These are phyloP conservation scores for Sphagnum fallax DNA, from an alignment of 228 moss, liverwort and hornwort species.

Conservation along the genomic window DNA sequence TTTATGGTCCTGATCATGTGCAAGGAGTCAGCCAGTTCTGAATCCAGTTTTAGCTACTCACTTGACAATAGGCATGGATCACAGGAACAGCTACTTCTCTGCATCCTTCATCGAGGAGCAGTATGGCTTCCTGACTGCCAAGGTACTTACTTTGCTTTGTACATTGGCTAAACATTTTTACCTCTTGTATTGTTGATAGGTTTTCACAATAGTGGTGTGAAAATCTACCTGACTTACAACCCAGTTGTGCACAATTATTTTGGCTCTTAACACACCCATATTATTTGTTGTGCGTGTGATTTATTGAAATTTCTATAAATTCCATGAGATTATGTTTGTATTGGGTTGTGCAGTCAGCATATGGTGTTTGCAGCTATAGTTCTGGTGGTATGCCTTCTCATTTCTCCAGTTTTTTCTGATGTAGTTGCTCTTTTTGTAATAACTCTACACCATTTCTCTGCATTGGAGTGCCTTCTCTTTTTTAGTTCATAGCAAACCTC, in stretches of 20 bases:
- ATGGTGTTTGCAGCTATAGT: slow-evolving; percentile 48
- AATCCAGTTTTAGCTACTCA: not conserved
- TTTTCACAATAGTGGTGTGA: too few species aligned
- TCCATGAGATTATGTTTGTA: slow-evolving; percentile 2
- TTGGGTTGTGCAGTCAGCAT: slow-evolving; percentile 40
- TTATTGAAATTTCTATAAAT: not conserved
- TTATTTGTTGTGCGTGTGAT: not conserved
- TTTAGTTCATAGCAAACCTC: not conserved
- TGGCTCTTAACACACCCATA: not conserved
- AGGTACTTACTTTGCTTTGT: slow-evolving; percentile 13
- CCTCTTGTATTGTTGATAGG: too few species aligned
- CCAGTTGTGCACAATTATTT: not conserved
- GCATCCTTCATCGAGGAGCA: slow-evolving; percentile 18
- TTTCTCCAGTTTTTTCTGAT: too few species aligned
- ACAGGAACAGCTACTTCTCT: slow-evolving; percentile 22
- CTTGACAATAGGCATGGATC: slow-evolving; percentile 11
- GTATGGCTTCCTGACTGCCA: slow-evolving; percentile 34
- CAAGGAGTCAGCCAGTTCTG: not conserved
- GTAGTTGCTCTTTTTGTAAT: too few species aligned
- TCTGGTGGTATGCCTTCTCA: slow-evolving; percentile 51
- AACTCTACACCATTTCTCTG: too few species aligned
- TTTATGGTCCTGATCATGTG: not conserved
- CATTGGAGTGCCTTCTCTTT: not conserved
- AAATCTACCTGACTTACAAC: not conserved
- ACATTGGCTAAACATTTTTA: not conserved